phyloP scores from a whole-genome alignment of 2,329 filamentous ascomycete genomes.

The Piedraia hortae region DNA sequence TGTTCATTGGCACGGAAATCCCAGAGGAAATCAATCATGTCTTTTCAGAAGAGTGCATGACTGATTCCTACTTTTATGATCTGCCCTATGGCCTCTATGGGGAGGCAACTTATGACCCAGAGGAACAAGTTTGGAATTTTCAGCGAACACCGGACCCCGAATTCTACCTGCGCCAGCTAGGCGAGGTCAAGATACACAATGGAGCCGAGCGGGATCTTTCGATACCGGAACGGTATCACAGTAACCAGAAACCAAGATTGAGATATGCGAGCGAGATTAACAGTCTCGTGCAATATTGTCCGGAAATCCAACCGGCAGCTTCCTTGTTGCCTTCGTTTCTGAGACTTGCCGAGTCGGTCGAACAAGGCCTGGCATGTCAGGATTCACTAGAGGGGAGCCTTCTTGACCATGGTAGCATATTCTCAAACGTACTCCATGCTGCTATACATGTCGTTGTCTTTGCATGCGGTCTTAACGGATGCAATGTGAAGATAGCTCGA shows the following conservation, averaged over 20 bases:
- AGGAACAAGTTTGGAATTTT: conserved; percentile 19
- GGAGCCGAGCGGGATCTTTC: too few relatives aligned
- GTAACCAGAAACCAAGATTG: conserved; percentile 1
- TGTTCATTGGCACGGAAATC: too few relatives aligned
- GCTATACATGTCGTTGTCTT: conserved; percentile 12
- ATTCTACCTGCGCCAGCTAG: conserved; percentile 8
- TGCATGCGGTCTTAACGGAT: conserved; percentile 26
- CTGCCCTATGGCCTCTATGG: conserved; percentile 28
- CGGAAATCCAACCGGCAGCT: conserved; percentile 6
- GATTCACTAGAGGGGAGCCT: conserved; percentile 18
- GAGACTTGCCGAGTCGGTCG: conserved; percentile 10
- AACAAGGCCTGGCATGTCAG: conserved; percentile 10
- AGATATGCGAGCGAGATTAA: conserved; percentile 5
- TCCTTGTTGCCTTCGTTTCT: conserved; percentile 4
- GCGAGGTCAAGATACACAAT: background rate
- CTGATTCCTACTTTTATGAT: conserved; percentile 23
- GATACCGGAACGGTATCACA: too few relatives aligned
- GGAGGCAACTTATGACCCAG: conserved; percentile 20
- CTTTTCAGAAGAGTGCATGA: conserved; percentile 28
- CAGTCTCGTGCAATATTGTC: conserved; percentile 4
- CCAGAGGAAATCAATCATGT: too few relatives aligned
- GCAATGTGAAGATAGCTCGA: conserved; percentile 27
- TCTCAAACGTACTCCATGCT: conserved; percentile 13
- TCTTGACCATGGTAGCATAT: conserved; percentile 29
- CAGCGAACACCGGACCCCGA: conserved; percentile 2